Percentiles rank a stretch among this genome's conserved stretches.
Conservation (phyloP, 129 eudicot genomes). For the Mikania micrantha region DNA sequence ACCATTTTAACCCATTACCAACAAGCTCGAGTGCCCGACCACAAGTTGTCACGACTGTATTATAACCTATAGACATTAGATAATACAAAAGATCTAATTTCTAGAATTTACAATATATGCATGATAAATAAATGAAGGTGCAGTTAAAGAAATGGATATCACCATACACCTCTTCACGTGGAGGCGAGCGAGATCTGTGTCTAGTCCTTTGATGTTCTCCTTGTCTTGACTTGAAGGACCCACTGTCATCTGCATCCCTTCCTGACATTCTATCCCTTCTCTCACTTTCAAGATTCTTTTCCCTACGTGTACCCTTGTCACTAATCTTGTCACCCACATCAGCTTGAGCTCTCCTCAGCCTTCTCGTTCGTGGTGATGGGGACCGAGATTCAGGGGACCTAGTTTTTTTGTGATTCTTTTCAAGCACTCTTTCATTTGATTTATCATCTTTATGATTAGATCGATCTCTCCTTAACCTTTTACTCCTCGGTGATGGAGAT, state of each 20-base stretch:
- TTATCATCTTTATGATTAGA: slow-evolving; percentile 32
- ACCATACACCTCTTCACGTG: slow-evolving; percentile 91
- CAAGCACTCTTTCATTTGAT: slow-evolving; percentile 29
- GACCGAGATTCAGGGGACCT: slow-evolving; percentile 49
- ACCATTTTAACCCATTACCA: background rate
- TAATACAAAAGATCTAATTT: background rate
- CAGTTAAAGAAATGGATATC: slow-evolving; percentile 53
- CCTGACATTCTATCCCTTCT: slow-evolving; percentile 43
- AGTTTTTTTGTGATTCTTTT: slow-evolving; percentile 21
- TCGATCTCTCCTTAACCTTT: slow-evolving; percentile 36
- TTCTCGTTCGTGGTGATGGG: slow-evolving; percentile 68
- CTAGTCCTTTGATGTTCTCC: slow-evolving; percentile 45
- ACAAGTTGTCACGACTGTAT: background rate
- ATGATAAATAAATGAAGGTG: background rate
- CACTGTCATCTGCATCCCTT: slow-evolving; percentile 44
- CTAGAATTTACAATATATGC: background rate
- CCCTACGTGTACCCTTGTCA: slow-evolving; percentile 49
- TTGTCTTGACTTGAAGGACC: slow-evolving; percentile 58
- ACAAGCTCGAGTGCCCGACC: background rate
- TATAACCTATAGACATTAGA: background rate
- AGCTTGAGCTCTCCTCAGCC: slow-evolving; percentile 56
- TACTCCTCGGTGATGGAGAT: slow-evolving; percentile 51
- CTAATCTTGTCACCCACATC: slow-evolving; percentile 42
- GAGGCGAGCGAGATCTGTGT: slow-evolving; percentile 66
- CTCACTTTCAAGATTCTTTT: slow-evolving; percentile 41